Conservation (phyloP, 768 basidiomycete species). For the Kockovaella imperatae region DNA sequence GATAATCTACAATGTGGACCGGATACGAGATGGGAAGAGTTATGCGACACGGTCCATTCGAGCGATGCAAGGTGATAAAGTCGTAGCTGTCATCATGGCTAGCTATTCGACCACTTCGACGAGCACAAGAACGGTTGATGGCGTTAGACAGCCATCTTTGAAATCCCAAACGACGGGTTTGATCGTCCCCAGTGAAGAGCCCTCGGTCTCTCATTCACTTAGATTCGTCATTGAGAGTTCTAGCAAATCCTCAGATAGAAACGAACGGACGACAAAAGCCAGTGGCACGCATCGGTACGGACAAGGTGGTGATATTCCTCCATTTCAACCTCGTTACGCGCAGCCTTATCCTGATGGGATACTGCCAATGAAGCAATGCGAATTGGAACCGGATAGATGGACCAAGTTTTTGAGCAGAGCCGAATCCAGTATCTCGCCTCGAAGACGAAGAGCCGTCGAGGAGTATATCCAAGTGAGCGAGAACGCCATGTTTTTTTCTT, state of each 20-base stretch:
- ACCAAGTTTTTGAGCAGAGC: constrained; percentile 16
- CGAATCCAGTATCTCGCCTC: constrained; percentile 8
- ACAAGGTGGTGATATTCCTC: background rate
- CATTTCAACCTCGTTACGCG: constrained; percentile 13
- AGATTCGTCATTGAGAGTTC: no score
- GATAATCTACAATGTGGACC: constrained; percentile 38
- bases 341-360: constrained; percentile 24
- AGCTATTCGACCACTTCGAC: constrained; percentile 38
- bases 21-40: constrained; percentile 38
- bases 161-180: no score
- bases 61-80: constrained; percentile 35
- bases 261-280: no score
- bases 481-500: background rate
- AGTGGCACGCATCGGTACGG: no score
- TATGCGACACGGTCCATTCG: constrained; percentile 34
- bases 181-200: no score
- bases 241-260: no score
- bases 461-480: constrained; percentile 35
- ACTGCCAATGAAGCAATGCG: constrained; percentile 31
- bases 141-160: no score
- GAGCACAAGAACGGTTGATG: no score
- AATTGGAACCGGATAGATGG: constrained; percentile 37
- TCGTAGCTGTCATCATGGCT: constrained; percentile 38
- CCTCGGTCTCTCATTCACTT: no score
- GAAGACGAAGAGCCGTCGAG: constrained; percentile 14